Conservation (phyloP, 78 protist species). For the Pigoraptor vietnamica region DNA sequence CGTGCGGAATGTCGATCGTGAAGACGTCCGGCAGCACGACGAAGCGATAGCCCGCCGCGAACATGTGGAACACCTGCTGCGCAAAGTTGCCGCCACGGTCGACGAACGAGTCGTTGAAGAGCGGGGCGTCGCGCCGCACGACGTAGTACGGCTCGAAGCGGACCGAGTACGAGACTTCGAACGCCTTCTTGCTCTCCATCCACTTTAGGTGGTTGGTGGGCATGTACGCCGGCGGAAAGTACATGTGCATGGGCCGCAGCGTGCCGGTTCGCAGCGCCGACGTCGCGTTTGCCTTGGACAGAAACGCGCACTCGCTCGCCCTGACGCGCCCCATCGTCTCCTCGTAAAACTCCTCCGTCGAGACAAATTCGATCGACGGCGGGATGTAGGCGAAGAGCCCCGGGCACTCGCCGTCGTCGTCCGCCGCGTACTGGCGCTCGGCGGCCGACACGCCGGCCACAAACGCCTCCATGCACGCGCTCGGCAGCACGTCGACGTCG, state of each 20-base stretch:
- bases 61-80: conserved; percentile 28
- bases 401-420: not conserved
- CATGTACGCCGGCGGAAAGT: conserved; percentile 21
- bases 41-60: conserved; percentile 10
- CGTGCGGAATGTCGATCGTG: not conserved
- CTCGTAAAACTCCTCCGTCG: not conserved
- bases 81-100: conserved; percentile 35
- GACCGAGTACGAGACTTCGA: not conserved
- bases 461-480: not conserved
- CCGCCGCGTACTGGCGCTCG: not conserved
- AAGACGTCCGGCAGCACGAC: not conserved
- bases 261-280: not conserved
- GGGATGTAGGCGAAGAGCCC: not conserved
- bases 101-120: conserved; percentile 32
- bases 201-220: conserved; percentile 22
- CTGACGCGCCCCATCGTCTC: not conserved
- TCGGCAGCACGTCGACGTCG: not conserved
- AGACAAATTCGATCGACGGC: not conserved
- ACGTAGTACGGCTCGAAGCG: conserved; percentile 36
- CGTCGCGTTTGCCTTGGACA: not conserved
- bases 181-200: conserved; percentile 4
- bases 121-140: conserved; percentile 2
- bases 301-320: not conserved
- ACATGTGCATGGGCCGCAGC: conserved; percentile 28
- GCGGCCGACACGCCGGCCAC: not conserved